Percentiles rank a stretch among this genome's conserved stretches.
phyloP scores from a whole-genome alignment of 257 asterid species.

The Rehmannia glutinosa region DNA sequence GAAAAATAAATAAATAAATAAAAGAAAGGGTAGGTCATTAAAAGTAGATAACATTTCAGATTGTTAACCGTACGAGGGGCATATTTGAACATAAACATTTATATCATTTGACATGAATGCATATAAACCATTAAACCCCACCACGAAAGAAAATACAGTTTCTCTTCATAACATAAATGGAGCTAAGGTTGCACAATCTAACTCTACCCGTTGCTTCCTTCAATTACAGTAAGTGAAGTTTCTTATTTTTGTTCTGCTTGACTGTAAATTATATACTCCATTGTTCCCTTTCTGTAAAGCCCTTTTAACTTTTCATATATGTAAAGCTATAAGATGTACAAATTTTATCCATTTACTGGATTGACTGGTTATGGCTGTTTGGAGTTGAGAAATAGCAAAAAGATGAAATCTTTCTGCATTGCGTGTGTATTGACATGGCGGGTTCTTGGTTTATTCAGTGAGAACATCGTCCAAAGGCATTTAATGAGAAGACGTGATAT shows the following conservation, averaged over 20 bases:
- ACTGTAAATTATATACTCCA: not conserved
- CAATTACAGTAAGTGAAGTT: slow-evolving; percentile 14
- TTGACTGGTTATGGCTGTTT: not conserved
- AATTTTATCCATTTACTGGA: not conserved
- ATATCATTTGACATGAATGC: not conserved
- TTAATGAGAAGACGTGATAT: not conserved
- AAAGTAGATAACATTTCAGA: too few species aligned
- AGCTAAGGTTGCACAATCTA: slow-evolving; percentile 19
- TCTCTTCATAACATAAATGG: slow-evolving; percentile 16
- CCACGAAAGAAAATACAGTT: not conserved
- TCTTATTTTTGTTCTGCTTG: not conserved
- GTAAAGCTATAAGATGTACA: not conserved
- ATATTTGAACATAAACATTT: too few species aligned
- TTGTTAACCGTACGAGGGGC: too few species aligned
- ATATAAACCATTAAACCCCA: not conserved
- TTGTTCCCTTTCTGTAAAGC: not conserved
- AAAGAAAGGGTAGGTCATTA: too few species aligned
- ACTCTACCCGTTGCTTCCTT: slow-evolving; percentile 13
- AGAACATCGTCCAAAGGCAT: not conserved
- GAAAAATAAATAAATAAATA: too few species aligned
- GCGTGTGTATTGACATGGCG: too few species aligned
- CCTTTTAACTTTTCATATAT: not conserved
- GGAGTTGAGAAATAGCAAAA: not conserved
- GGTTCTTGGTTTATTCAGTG: not conserved
- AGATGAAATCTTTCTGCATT: too few species aligned